These are phyloP conservation scores for Thermothelomyces thermophilus DNA, from an alignment of 2,329 filamentous ascomycete genomes.

Conservation along the genomic window DNA sequence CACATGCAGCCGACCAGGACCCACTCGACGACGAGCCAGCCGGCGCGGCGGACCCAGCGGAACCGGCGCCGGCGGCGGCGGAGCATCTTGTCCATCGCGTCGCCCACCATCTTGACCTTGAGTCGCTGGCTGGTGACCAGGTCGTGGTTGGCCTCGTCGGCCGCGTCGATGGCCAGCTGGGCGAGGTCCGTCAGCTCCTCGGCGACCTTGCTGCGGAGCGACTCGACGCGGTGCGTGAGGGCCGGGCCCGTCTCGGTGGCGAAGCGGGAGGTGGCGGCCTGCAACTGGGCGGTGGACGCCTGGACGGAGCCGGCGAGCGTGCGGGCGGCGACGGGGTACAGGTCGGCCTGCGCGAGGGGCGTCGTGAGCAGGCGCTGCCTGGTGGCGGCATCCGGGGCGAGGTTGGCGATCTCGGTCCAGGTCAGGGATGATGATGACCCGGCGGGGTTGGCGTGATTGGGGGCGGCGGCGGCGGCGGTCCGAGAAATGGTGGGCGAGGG, in stretches of 20 bases:
- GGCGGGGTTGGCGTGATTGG: conserved; percentile 7
- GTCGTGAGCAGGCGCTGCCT: conserved; percentile 29
- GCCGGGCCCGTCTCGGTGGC: conserved; percentile 48
- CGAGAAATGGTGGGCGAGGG: conserved; percentile 22
- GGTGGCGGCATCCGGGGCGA: conserved; percentile 32
- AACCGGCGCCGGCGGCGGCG: conserved; percentile 61
- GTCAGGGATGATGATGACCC: not conserved
- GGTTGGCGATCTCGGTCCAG: conserved; percentile 40
- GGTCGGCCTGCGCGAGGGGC: conserved; percentile 36
- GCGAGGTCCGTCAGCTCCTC: conserved; percentile 55
- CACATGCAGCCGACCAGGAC: conserved; percentile 82
- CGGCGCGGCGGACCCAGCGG: conserved; percentile 65
- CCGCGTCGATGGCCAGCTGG: conserved; percentile 64
- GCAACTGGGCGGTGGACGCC: conserved; percentile 48
- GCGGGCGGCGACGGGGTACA: conserved; percentile 48
- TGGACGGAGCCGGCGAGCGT: conserved; percentile 43
- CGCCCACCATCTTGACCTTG: conserved; percentile 71
- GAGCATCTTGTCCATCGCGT: conserved; percentile 71
- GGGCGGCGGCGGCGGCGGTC: conserved; percentile 19
- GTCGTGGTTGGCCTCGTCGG: conserved; percentile 70
- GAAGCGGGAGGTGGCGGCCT: conserved; percentile 53
- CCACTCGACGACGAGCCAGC: conserved; percentile 85
- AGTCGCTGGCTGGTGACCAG: conserved; percentile 71
- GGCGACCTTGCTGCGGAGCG: conserved; percentile 40
- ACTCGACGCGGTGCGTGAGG: conserved; percentile 44